Conservation (phyloP, 768 basidiomycete species). For the Pulveroboletus sp. region DNA sequence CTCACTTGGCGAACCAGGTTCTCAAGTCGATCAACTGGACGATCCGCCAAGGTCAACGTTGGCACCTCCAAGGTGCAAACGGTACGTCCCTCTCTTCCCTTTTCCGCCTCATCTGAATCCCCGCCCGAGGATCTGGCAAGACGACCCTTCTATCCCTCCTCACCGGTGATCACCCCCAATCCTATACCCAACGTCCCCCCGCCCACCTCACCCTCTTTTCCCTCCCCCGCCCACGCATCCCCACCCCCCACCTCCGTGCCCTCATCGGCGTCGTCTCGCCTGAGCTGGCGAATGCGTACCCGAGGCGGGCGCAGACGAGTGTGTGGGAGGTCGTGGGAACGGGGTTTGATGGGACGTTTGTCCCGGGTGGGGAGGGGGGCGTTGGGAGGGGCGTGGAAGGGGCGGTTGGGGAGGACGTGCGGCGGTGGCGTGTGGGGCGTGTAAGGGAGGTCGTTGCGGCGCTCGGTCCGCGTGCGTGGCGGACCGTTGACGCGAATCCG, state of each 20-base stretch:
- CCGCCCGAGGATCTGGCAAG: slow-evolving; percentile 78
- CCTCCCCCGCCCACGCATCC: slow-evolving; percentile 56
- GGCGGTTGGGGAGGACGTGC: slow-evolving; percentile 31
- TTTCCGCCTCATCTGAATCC: not conserved
- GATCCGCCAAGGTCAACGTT: slow-evolving; percentile 76
- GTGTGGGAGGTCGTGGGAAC: slow-evolving; percentile 83
- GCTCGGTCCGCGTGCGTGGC: slow-evolving; percentile 59
- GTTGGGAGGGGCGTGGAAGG: slow-evolving; percentile 48
- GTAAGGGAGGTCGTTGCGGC: slow-evolving; percentile 59
- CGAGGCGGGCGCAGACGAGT: slow-evolving; percentile 60
- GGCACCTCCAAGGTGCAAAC: slow-evolving; percentile 89
- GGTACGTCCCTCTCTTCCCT: slow-evolving; percentile 42
- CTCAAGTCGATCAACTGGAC: slow-evolving; percentile 80
- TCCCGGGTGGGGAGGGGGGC: slow-evolving; percentile 42
- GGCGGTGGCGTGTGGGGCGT: slow-evolving; percentile 38
- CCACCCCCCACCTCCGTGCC: slow-evolving; percentile 65
- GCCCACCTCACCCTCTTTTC: slow-evolving; percentile 56
- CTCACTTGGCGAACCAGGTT: slow-evolving; percentile 43
- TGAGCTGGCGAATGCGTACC: slow-evolving; percentile 90
- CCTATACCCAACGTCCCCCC: slow-evolving; percentile 64
- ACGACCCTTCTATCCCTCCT: slow-evolving; percentile 88
- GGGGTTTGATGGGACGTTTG: slow-evolving; percentile 86
- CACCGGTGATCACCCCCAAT: slow-evolving; percentile 94
- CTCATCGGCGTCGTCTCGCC: slow-evolving; percentile 82
- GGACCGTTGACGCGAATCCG: not conserved